phyloP scores from a whole-genome alignment of 2,329 filamentous ascomycete genomes.

The Metarhizium robertsii region DNA sequence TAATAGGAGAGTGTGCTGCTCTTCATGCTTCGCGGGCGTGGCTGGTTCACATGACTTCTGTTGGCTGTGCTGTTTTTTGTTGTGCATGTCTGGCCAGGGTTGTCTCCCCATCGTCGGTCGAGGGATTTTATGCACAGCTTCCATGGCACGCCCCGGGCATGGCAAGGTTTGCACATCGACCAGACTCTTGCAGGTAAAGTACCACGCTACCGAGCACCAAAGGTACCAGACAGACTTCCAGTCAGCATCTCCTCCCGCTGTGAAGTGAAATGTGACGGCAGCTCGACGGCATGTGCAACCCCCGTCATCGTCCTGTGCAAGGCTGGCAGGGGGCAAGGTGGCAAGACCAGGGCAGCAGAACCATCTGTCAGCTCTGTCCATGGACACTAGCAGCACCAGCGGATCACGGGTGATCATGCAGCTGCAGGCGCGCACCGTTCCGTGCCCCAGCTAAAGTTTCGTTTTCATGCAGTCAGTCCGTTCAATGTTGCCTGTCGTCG shows the following conservation, averaged over 20 bases:
- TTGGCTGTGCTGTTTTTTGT: neutral
- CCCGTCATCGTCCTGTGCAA: constrained; percentile 1
- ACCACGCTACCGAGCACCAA: neutral
- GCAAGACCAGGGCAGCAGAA: neutral
- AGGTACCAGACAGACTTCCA: neutral
- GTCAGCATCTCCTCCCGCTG: neutral
- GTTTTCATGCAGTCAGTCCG: neutral
- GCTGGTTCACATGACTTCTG: constrained; percentile 2
- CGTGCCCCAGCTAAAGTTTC: constrained; percentile 9
- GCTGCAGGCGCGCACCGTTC: constrained; percentile 27
- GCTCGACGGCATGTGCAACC: constrained; percentile 1
- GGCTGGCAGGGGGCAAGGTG: neutral
- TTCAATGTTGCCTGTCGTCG: neutral
- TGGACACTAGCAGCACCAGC: constrained; percentile 11
- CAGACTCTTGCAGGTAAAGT: neutral
- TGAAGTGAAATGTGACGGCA: constrained; percentile 7
- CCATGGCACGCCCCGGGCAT: neutral
- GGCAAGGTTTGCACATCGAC: neutral
- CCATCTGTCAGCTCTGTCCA: constrained; percentile 1
- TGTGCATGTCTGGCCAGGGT: neutral
- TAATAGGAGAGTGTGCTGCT: neutral
- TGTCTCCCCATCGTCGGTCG: neutral
- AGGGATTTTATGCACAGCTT: neutral
- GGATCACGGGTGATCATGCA: constrained; percentile 25
- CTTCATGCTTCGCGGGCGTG: neutral